These are phyloP conservation scores for Phialocephala subalpina DNA, from an alignment of 2,329 filamentous ascomycete genomes.

Conservation along the genomic window DNA sequence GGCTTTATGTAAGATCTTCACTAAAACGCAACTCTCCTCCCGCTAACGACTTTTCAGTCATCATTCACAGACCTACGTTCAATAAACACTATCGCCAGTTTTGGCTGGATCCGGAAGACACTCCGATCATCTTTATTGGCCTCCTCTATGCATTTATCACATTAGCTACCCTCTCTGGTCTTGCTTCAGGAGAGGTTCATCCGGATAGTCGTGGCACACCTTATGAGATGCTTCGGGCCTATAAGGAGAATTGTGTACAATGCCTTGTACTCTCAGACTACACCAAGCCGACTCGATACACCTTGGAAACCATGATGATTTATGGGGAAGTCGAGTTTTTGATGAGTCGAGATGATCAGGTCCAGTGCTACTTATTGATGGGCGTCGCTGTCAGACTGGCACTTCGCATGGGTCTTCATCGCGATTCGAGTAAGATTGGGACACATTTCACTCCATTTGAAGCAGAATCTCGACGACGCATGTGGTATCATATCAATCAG, in stretches of 20 bases:
- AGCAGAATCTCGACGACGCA: slow-evolving; percentile 74
- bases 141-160: slow-evolving; percentile 50
- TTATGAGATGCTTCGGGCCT: slow-evolving; percentile 57
- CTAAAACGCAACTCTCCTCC: not conserved
- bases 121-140: slow-evolving; percentile 57
- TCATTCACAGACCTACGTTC: slow-evolving; percentile 62
- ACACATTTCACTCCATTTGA: slow-evolving; percentile 70
- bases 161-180: slow-evolving; percentile 49
- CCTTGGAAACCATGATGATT: slow-evolving; percentile 59
- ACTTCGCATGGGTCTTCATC: slow-evolving; percentile 67
- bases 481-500: slow-evolving; percentile 63
- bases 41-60: slow-evolving; percentile 48
- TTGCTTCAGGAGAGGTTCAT: slow-evolving; percentile 54
- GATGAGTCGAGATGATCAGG: slow-evolving; percentile 57
- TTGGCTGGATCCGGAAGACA: slow-evolving; percentile 51
- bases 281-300: slow-evolving; percentile 55
- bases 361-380: slow-evolving; percentile 61
- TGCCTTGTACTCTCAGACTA: slow-evolving; percentile 60
- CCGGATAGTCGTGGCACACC: slow-evolving; percentile 52
- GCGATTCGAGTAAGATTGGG: slow-evolving; percentile 53
- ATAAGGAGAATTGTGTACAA: slow-evolving; percentile 58
- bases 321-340: slow-evolving; percentile 61
- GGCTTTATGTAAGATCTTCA: slow-evolving; percentile 54
- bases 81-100: slow-evolving; percentile 60
- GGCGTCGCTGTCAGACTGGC: slow-evolving; percentile 60